Evolutionary conservation across 2,329 filamentous ascomycete genomes (phyloP).

Genomic region (Herpotrichia juniperi): DNA sequence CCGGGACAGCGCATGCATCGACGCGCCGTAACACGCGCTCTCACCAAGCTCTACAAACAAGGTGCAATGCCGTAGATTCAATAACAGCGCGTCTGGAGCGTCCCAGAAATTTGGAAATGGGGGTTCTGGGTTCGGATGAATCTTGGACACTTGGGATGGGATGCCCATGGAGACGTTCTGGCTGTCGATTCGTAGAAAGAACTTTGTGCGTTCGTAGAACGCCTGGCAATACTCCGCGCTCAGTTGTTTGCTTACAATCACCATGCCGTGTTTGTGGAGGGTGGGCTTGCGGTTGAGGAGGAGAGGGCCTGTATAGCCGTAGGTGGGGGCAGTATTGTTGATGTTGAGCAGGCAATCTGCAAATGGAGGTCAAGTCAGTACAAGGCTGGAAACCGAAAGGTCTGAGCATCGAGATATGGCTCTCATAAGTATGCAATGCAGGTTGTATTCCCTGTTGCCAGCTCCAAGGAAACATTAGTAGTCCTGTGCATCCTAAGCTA

Average conservation of each 20-base stretch:
- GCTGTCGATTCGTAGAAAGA: constrained; percentile 20
- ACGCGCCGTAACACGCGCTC: not conserved
- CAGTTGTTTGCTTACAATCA: constrained; percentile 14
- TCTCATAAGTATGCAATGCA: too few relatives aligned
- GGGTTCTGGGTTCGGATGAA: not conserved
- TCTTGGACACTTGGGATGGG: not conserved
- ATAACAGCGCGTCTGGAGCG: constrained; percentile 7
- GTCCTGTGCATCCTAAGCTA: too few relatives aligned
- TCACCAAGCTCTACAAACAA: constrained; percentile 20
- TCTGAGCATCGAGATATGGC: too few relatives aligned
- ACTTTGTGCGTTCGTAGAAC: constrained; percentile 23
- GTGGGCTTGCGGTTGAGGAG: not conserved
- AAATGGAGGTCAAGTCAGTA: too few relatives aligned
- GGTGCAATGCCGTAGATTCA: constrained; percentile 17
- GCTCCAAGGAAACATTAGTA: too few relatives aligned
- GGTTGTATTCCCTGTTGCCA: too few relatives aligned
- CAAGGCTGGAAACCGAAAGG: too few relatives aligned
- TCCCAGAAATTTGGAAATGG: constrained; percentile 16
- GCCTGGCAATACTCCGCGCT: constrained; percentile 18
- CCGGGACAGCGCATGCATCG: constrained; percentile 5
- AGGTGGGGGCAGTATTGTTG: constrained; percentile 7
- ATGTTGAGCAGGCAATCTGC: constrained; percentile 8
- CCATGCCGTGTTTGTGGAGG: constrained; percentile 13
- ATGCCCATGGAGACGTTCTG: constrained; percentile 9
- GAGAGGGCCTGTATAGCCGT: constrained; percentile 13